Base-by-base conservation (phyloP, 345 rosid genomes). In the Brassica carinata region DNA sequence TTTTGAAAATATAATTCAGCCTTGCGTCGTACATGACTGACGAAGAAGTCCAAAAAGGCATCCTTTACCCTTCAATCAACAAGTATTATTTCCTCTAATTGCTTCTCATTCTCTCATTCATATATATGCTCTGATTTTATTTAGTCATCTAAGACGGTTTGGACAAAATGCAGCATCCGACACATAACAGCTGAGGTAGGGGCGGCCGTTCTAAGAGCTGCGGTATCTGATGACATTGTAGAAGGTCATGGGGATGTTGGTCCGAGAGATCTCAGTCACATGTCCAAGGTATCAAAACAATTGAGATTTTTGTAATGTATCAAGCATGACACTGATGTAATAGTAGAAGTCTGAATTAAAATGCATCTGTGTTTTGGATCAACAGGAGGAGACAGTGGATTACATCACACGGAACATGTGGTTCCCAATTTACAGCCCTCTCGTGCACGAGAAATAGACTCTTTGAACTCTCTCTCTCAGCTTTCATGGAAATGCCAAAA, bases 11-110 rank as follows among this genome's bases (percentile, higher is more conserved):
- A 62, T 72, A 59, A 27, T 78, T 69, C 96, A 96, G 99, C 89
- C 97, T 96, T 33, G 99, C 98, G 57, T 92, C 98, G 14, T 96
- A 93, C 88, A 96, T 96, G 88, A 92, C 91, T 0, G 93, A 96
- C 9, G 94, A 90, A 69, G 99, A 96, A 82, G 85, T 90, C 18
- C 84, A 86, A 75, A 85, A 79, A 5, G 99, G 99, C 74, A 81
- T 93, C 75, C 82, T 96, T 80, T 96, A 89, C 83, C 99, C 98
- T 73, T 96, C 97, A n/a, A 82, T 96, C 74, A 51, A 85, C 75
- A 85, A 96, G 99, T 96, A 88, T 64, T 93, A 87, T 64, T 73
- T 67, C 11, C 36, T 59, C 59, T 34, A 9, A 23, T 59, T 40
- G 68, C 15, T 1, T 71, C 10, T 13, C 64, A 84, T 13, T 55